Percentiles rank a stretch among this genome's conserved stretches.
Conservation (phyloP, 495 filamentous ascomycete genomes). For the Lasiosphaeria hispida region DNA sequence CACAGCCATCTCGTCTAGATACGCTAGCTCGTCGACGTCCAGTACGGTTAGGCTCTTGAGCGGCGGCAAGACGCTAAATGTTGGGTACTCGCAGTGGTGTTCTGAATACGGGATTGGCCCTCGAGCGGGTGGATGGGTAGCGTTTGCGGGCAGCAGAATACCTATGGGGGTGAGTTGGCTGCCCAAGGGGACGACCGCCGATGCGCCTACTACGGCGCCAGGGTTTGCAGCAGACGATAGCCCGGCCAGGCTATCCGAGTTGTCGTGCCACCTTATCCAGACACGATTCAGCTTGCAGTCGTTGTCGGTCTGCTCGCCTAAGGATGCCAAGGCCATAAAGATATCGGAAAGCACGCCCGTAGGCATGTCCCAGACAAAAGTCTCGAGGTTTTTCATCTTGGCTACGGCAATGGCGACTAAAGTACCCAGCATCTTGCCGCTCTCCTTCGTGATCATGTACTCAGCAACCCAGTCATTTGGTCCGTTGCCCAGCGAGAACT, state of each 20-base stretch:
- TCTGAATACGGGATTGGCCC: constrained; percentile 38
- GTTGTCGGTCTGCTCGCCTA: constrained; percentile 58
- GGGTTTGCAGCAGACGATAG: constrained; percentile 25
- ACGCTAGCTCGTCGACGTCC: constrained; percentile 83
- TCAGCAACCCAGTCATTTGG: constrained; percentile 79
- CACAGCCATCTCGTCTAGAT: constrained; percentile 84
- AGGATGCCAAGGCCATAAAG: constrained; percentile 77
- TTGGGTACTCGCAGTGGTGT: constrained; percentile 71
- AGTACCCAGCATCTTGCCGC: constrained; percentile 91
- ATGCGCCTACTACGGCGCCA: constrained; percentile 23
- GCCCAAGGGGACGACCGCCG: constrained; percentile 37
- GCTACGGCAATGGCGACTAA: constrained; percentile 81
- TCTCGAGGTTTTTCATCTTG: constrained; percentile 85
- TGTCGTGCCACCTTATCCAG: constrained; percentile 92
- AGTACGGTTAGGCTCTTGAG: constrained; percentile 79
- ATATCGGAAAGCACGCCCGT: constrained; percentile 85
- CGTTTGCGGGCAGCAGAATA: constrained; percentile 34
- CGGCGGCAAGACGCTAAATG: constrained; percentile 79
- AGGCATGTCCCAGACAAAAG: constrained; percentile 96
- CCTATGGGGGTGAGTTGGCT: constrained; percentile 45
- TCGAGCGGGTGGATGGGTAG: constrained; percentile 23
- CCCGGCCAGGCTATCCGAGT: constrained; percentile 43
- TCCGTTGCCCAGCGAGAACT: constrained; percentile 89
- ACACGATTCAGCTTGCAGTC: constrained; percentile 72
- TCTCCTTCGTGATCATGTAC: constrained; percentile 83